Evolutionary conservation across 2,329 filamentous ascomycete genomes (phyloP), one percentile per base, ranked within the genome.

Genomic region (Bertia moriformis): DNA sequence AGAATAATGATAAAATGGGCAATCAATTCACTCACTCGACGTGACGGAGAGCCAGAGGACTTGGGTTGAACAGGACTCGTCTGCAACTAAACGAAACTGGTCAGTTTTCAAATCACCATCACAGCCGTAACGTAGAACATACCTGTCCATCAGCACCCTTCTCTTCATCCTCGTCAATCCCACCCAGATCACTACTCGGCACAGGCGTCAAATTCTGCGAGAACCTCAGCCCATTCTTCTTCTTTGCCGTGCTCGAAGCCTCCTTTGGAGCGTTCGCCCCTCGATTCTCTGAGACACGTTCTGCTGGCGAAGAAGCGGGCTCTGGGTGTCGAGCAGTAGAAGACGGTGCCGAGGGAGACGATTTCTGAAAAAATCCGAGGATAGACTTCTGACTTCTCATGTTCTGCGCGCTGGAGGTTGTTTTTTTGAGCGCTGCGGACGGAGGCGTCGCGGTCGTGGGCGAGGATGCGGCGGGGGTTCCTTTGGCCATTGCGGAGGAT

Each of bases 351-450:
- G 32, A 10, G 7, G 32, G 32, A 7, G 32, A 35, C 10, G 32
- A 35, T 17, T 35, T 35, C 15, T 35, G 32, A 15, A 35, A 35
- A 15, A 35, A 35, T 7, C 32, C 32, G 10, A 35, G 32, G 15
- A 35, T 35, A 12, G 32, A 35, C 15, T 18, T 13, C 32, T 35
- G 32, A 15, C 17, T 35, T 18, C 17, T 35, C 56, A 59, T 61
- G 35, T 60, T 60, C 46, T 60, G 57, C 10, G 56, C 55, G 40
- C 54, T 59, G 14, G 61, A 56, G 4, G 57, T 57, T 4, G 60
- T 50, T 42, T 56, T 55, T 46, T 62, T 63, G 41, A 62, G 46
- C 15, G 52, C 46, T 29, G 24, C 24, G 32, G 32, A 35, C 10
- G 32, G 32, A 30, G 59, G 60, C 35, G 56, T 58, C 14, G 55